phyloP scores from a whole-genome alignment of 129 eudicot genomes.

The sunflower (Helianthus annuus) region HanXRQr2.0-SUNRISE NC_035436.2:9129191-9129690 shows the following conservation, averaged over 20 bases:
- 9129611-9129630: constrained; percentile 58
- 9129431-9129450: neutral
- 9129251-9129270: constrained; percentile 59
- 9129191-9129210: too few relatives aligned
- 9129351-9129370: constrained; percentile 33
- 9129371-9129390: constrained; percentile 55
- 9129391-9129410: constrained; percentile 48
- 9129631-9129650: too few relatives aligned
- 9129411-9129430: constrained; percentile 45
- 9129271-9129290: constrained; percentile 51
- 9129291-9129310: constrained; percentile 40
- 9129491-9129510: too few relatives aligned
- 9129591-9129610: constrained; percentile 85
- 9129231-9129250: constrained; percentile 71
- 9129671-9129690: too few relatives aligned
- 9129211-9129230: too few relatives aligned
- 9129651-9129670: too few relatives aligned
- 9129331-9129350: constrained; percentile 38
- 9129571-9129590: constrained; percentile 79
- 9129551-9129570: constrained; percentile 44
- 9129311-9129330: constrained; percentile 38
- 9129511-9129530: too few relatives aligned
- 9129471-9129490: constrained; percentile 39
- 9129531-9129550: constrained; percentile 24
- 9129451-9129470: neutral